Evolutionary conservation across 2,329 filamentous ascomycete genomes (phyloP).

Genomic region (Colletotrichum salicis): DNA sequence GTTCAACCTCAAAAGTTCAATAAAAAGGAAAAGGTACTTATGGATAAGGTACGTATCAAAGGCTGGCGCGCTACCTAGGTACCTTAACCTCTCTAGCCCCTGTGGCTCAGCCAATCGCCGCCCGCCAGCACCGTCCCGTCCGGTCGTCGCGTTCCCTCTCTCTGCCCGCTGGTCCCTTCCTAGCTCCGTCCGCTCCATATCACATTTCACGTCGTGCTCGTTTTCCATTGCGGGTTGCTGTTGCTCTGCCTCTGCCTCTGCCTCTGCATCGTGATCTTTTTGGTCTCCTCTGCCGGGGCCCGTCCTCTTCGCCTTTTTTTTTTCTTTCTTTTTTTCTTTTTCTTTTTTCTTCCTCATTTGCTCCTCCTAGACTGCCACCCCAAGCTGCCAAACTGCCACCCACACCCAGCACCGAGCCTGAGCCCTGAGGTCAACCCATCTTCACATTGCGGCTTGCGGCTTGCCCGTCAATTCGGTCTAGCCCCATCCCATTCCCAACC

Average conservation of each 20-base stretch:
- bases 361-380: neutral
- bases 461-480: constrained; percentile 13
- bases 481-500: constrained; percentile 11
- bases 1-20: too few relatives aligned
- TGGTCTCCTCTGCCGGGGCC: neutral
- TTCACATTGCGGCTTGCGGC: too few relatives aligned
- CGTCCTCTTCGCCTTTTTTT: neutral
- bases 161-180: constrained; percentile 8
- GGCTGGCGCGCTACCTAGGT: neutral
- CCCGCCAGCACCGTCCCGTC: constrained; percentile 21
- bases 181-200: constrained; percentile 26
- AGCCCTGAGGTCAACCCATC: neutral
- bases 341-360: neutral
- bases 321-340: too few relatives aligned
- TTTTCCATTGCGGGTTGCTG: constrained; percentile 14
- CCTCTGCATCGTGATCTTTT: constrained; percentile 17
- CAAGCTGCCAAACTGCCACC: neutral
- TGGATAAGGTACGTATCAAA: too few relatives aligned
- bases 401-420: neutral
- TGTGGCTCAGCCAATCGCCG: constrained; percentile 23
- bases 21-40: too few relatives aligned
- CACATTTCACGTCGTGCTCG: constrained; percentile 30
- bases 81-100: constrained; percentile 2
- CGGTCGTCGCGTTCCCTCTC: constrained; percentile 15
- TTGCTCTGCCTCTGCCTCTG: neutral